These are phyloP conservation scores for Sporisorium sorghi DNA, from an alignment of 1,284 basidiomycete species.

Conservation along the genomic window DNA sequence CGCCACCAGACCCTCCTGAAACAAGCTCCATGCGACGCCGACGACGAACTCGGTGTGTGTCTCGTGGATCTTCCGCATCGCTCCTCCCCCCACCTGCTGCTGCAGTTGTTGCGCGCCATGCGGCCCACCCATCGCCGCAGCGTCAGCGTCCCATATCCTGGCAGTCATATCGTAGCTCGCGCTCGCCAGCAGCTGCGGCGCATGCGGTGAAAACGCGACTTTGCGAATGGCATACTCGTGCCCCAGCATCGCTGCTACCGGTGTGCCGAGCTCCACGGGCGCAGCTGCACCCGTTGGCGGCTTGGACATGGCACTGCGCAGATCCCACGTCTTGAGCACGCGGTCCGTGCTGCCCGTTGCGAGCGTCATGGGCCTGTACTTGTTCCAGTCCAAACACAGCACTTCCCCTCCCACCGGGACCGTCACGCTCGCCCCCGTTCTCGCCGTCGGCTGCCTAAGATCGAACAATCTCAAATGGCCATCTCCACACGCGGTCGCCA, in stretches of 20 bases:
- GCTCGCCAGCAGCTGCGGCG: constrained; percentile 81
- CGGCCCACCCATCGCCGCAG: constrained; percentile 21
- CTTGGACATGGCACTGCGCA: constrained; percentile 24
- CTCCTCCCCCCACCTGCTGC: constrained; percentile 37
- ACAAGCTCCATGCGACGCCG: constrained; percentile 84
- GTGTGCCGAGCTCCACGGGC: constrained; percentile 26
- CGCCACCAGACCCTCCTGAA: constrained; percentile 84
- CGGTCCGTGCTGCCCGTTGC: constrained; percentile 86
- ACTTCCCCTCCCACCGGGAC: constrained; percentile 68
- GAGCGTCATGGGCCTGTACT: constrained; percentile 82
- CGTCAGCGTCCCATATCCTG: constrained; percentile 76
- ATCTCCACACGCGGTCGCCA: constrained; percentile 87
- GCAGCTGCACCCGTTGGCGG: neutral
- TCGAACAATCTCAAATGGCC: constrained; percentile 64
- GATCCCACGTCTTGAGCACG: constrained; percentile 83
- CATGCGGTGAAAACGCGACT: constrained; percentile 73
- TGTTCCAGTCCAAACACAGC: constrained; percentile 90
- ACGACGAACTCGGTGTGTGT: constrained; percentile 94
- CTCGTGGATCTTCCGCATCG: constrained; percentile 77
- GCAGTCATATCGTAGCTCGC: constrained; percentile 97
- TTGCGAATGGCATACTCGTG: constrained; percentile 73
- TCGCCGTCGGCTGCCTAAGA: constrained; percentile 37
- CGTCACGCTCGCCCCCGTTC: constrained; percentile 18
- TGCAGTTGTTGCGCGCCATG: constrained; percentile 61
- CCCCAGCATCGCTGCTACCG: constrained; percentile 63